These are phyloP conservation scores for Phaeotremella fagi DNA, from an alignment of 768 basidiomycete genomes.

Conservation along the genomic window DNA sequence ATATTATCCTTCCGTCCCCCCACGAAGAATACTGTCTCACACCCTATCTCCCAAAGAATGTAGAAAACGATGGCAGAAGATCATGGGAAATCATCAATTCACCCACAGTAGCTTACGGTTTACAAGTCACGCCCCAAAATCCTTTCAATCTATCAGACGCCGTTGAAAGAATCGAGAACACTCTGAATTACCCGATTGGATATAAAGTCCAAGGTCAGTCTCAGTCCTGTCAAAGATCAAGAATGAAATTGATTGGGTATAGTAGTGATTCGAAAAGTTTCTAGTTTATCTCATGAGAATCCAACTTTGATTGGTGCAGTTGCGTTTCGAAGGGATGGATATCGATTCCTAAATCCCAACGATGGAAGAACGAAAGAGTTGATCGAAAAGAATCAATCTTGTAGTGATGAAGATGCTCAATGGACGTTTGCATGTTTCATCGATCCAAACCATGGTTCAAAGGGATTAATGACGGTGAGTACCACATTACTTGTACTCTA, in stretches of 20 bases:
- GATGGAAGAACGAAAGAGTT: not conserved
- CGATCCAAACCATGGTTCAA: not conserved
- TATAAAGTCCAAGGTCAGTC: not conserved
- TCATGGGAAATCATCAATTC: not conserved
- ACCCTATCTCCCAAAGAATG: not conserved
- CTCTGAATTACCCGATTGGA: not conserved
- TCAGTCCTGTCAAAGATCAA: too few relatives aligned
- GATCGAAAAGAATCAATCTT: not conserved
- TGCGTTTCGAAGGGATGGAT: not conserved
- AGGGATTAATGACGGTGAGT: not conserved
- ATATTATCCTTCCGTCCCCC: not conserved
- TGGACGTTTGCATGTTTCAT: not conserved
- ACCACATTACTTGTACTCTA: not conserved
- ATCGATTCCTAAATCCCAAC: too few relatives aligned
- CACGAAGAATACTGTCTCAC: not conserved
- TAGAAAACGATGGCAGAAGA: not conserved
- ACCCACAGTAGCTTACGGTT: not conserved
- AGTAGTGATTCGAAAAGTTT: not conserved
- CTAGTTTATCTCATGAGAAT: not conserved
- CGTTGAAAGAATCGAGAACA: not conserved
- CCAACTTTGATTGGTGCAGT: not conserved
- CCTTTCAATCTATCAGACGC: not conserved
- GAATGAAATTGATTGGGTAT: too few relatives aligned
- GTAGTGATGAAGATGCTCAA: not conserved
- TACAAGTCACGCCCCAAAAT: not conserved